These are phyloP conservation scores for Hypoxylon intermedium DNA, from an alignment of 495 filamentous ascomycete genomes.

Conservation along the genomic window DNA sequence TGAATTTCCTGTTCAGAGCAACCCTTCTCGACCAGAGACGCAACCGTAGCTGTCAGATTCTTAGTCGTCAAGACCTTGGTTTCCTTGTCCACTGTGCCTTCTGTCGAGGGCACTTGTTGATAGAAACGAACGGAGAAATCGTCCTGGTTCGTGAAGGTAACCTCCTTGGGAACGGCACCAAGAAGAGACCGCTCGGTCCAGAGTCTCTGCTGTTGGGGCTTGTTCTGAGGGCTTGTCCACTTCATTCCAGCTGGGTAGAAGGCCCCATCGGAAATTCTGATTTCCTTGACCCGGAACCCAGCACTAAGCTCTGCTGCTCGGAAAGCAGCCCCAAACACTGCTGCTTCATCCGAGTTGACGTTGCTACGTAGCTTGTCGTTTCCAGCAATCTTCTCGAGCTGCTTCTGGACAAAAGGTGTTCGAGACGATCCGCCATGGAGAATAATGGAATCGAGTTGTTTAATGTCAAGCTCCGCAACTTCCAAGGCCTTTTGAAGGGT, in stretches of 20 bases:
- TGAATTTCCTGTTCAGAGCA: constrained; percentile 79
- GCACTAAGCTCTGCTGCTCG: constrained; percentile 89
- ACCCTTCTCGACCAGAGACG: constrained; percentile 73
- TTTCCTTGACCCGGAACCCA: constrained; percentile 97
- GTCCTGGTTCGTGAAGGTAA: constrained; percentile 83
- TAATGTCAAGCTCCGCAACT: constrained; percentile 72
- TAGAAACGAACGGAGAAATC: constrained; percentile 85
- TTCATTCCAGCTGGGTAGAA: constrained; percentile 74
- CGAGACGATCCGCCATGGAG: constrained; percentile 89
- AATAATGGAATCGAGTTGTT: constrained; percentile 87
- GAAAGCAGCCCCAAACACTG: constrained; percentile 96
- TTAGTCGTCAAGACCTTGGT: constrained; percentile 66
- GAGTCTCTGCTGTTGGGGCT: constrained; percentile 65
- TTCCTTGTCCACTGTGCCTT: constrained; percentile 55
- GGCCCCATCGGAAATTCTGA: constrained; percentile 76
- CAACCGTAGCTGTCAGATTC: constrained; percentile 84
- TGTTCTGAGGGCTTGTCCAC: constrained; percentile 74
- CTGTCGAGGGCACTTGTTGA: constrained; percentile 65
- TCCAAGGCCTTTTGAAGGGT: constrained; percentile 78
- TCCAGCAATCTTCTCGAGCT: constrained; percentile 78
- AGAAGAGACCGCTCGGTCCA: constrained; percentile 81
- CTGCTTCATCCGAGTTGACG: constrained; percentile 96
- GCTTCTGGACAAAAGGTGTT: constrained; percentile 92
- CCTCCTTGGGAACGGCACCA: constrained; percentile 77
- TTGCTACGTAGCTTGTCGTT: constrained; percentile 84